A percentile compares a stretch with the other conserved stretches of the same genome.
phyloP scores from a whole-genome alignment of 345 rosid species.

The Psidium guajava region DNA sequence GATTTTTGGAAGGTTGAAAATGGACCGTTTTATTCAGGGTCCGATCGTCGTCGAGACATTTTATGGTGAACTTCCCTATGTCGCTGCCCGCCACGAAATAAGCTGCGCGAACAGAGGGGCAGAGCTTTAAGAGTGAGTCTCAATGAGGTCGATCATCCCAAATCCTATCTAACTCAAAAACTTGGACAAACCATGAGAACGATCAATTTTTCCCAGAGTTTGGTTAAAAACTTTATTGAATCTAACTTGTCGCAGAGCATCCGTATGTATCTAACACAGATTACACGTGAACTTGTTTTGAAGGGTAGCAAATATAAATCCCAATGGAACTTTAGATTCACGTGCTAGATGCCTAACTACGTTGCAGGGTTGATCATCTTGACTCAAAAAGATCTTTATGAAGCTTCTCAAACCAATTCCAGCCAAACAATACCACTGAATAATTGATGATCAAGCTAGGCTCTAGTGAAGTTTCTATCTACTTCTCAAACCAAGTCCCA shows the following conservation, averaged over 20 bases:
- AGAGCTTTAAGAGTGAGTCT: not conserved
- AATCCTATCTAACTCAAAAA: not conserved
- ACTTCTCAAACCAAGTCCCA: not conserved
- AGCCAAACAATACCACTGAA: not conserved
- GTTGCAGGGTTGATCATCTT: not conserved
- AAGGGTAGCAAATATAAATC: not conserved
- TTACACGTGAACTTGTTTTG: not conserved
- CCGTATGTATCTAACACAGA: not conserved
- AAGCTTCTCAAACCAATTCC: not conserved
- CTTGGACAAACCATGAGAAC: not conserved
- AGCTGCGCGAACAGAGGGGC: slow-evolving; percentile 13
- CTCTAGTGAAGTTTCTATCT: not conserved
- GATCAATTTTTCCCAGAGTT: not conserved
- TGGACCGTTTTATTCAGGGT: slow-evolving; percentile 44
- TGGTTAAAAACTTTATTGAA: not conserved
- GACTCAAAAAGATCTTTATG: not conserved
- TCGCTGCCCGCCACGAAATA: slow-evolving; percentile 55
- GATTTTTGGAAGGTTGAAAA: slow-evolving; percentile 42
- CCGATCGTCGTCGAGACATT: slow-evolving; percentile 33
- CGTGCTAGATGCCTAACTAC: not conserved
- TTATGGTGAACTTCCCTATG: slow-evolving; percentile 57
- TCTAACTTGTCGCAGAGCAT: not conserved
- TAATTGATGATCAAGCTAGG: not conserved
- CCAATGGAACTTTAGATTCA: not conserved
- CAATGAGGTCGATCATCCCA: not conserved